Conservation (phyloP, 2,329 filamentous ascomycete species). For the Fusarium sp. region DNA sequence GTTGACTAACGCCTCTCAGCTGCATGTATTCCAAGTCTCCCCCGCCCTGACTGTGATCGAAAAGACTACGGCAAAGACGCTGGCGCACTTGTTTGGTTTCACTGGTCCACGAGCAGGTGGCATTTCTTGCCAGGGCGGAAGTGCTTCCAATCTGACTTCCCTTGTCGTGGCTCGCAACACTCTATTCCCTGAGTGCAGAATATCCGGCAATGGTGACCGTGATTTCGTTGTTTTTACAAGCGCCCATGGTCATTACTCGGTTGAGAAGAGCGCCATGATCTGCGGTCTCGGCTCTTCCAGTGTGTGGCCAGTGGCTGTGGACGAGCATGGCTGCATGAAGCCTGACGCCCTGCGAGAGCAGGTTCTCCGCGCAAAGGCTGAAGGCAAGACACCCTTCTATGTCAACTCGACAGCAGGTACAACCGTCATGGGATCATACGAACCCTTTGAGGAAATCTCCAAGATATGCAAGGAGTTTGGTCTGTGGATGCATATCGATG, state of each 20-base stretch:
- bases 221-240: constrained; percentile 87
- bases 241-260: constrained; percentile 89
- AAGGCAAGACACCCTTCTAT: constrained; percentile 85
- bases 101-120: constrained; percentile 73
- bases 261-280: constrained; percentile 94
- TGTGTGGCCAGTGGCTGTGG: constrained; percentile 78
- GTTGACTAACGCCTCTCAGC: constrained; percentile 25
- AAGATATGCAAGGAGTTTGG: constrained; percentile 73
- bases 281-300: constrained; percentile 79
- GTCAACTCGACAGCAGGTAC: constrained; percentile 96
- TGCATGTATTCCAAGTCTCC: constrained; percentile 91
- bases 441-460: constrained; percentile 76
- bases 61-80: constrained; percentile 75
- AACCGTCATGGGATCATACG: constrained; percentile 89
- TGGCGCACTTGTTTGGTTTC: constrained; percentile 82
- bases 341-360: constrained; percentile 68
- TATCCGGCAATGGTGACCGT: constrained; percentile 68
- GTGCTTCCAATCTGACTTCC: constrained; percentile 82
- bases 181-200: constrained; percentile 80
- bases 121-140: constrained; percentile 81
- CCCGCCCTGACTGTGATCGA: constrained; percentile 88
- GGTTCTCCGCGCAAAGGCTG: constrained; percentile 65
- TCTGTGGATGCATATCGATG: constrained; percentile 94
- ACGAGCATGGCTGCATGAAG: constrained; percentile 74
- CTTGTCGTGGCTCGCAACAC: constrained; percentile 88